Base-by-base conservation (phyloP, 495 filamentous ascomycete genomes). In the Penicillium salamii region DNA sequence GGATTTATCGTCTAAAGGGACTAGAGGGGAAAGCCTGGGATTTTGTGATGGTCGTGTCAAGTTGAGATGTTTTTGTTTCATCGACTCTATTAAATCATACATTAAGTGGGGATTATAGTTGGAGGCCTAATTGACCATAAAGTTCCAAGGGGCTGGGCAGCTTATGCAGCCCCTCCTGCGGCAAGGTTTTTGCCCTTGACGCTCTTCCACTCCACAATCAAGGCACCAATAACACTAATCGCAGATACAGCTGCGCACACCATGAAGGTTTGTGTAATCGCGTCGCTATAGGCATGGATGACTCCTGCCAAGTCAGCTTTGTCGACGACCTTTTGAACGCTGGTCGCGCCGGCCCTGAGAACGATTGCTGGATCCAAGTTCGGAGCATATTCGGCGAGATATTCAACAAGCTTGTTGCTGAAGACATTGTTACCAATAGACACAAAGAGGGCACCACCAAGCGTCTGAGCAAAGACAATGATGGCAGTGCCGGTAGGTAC, bases 361-460 rank as follows among this genome's bases (percentile, higher is more conserved):
- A 87, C 78, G 9, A 45, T 38, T n/a, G 59, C 46, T 2, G 81
- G 61, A 24, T 76, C 53, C 7, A 86, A 62, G 0, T 64, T 69
- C 0, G 75, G 72, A 3, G 81, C 66, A 14, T 63, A 58, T 11
- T 49, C 31, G 0, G 49, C 24, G 2, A 86, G 62, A 24, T 74
- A 71, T 0, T 63, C 53, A 12, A 79, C 76, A 19, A 88, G 70
- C 5, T 77, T 64, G 49, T 83, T 86, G 52, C 72, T 78, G 50
- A 88, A 76, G 21, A 88, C 73, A 18, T 79, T 79, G 58, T 87
- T 80, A 0, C 77, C 85, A 15, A 87, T 75, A 0, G 81, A 78
- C 3, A 81, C 76, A 52, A 88, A 89, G 1, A 90, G 61, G 4
- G 83, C 81, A 19, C 83, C 85, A 6, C 86, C 86, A 7, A 90